Evolutionary conservation across 1,139 yeast genomes (phyloP), one percentile per base, ranked within the genome.

Genomic region (Pichiaceae sp.): DNA sequence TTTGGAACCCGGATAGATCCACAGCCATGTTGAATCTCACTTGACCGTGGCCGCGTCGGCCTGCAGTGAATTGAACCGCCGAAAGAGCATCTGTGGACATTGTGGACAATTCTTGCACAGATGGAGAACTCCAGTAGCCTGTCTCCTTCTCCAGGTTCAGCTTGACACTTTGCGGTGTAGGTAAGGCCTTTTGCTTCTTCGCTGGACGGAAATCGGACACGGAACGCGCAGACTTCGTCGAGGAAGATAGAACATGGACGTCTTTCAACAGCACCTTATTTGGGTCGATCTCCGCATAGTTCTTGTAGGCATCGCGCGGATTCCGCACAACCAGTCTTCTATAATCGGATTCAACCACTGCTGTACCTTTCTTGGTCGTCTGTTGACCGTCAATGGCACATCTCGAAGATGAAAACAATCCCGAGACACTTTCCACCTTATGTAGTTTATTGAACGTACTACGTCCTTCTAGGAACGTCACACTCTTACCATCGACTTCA

Each of bases 121-220:
- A 59, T 1, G 96, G 96, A 1, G 78, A 68, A 41, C 86, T 76
- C 93, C 95, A 87, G 56, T 87, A 87, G 2, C 78, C 87, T 19
- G 4, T 15, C 15, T 17, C 21, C 5, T 15, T 23, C n/a, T 38
- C 39, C 24, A 28, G 28, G 14, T 43, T 52, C 25, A 44, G 39
- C 30, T 15, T 37, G 15, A 39, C 40, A 37, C 9, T 31, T 28
- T 2, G 31, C 42, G 21, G 34, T 21, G 26, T 31, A 12, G 14
- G 4, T 12, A 25, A 12, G 11, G 26, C n/a, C 18, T 34, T 37
- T 1, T 6, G 29, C 17, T 53, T 49, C 31, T 42, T 50, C 4
- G 43, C 37, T 16, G 50, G 47, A 17, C 39, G 40, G n/a, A 43
- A 38, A 4, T 33, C 29, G 3, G 38, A 38, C 14, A 50, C 40